These are phyloP conservation scores for Geotrichum siamense DNA, from an alignment of 1,139 yeast species.

Conservation along the genomic window DNA sequence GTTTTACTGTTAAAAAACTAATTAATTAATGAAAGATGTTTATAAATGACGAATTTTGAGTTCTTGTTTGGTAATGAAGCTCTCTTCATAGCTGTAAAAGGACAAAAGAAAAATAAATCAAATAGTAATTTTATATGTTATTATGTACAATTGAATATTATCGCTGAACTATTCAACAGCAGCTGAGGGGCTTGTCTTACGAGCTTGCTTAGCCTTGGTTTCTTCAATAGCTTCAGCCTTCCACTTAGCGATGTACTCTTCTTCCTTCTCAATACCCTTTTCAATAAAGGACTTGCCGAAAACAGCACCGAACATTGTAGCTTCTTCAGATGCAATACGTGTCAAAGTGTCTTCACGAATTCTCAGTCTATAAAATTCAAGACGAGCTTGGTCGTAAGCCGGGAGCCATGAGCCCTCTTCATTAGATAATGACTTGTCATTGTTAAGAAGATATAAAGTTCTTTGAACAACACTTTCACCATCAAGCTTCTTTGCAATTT, in stretches of 20 bases:
- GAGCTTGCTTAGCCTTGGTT: conserved; percentile 27
- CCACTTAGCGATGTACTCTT: conserved; percentile 66
- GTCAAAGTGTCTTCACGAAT: conserved; percentile 75
- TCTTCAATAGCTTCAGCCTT: conserved; percentile 49
- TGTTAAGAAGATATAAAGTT: conserved; percentile 59
- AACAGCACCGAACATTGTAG: conserved; percentile 75
- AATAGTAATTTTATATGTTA: too few species aligned
- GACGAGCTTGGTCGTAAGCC: conserved; percentile 81
- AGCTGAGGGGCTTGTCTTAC: conserved; percentile 19
- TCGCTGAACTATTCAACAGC: not conserved
- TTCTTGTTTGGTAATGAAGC: conserved; percentile 12
- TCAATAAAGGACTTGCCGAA: conserved; percentile 56
- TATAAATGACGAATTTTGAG: conserved; percentile 8
- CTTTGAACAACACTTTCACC: conserved; percentile 95
- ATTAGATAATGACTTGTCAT: conserved; percentile 32
- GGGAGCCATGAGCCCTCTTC: conserved; percentile 42
- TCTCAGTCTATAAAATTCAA: conserved; percentile 79
- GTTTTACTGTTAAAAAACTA: too few species aligned
- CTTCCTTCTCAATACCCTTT: conserved; percentile 65
- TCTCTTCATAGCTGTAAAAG: too few species aligned
- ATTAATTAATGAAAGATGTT: not conserved
- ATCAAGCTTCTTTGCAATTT: conserved; percentile 65
- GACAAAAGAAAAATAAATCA: conserved; percentile 15
- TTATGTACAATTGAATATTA: conserved; percentile 5
- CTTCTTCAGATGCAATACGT: conserved; percentile 75